Evolutionary conservation across 768 basidiomycete genomes (phyloP), one percentile per base, ranked within the genome.

Genomic region (Baorangia bicolor): DNA sequence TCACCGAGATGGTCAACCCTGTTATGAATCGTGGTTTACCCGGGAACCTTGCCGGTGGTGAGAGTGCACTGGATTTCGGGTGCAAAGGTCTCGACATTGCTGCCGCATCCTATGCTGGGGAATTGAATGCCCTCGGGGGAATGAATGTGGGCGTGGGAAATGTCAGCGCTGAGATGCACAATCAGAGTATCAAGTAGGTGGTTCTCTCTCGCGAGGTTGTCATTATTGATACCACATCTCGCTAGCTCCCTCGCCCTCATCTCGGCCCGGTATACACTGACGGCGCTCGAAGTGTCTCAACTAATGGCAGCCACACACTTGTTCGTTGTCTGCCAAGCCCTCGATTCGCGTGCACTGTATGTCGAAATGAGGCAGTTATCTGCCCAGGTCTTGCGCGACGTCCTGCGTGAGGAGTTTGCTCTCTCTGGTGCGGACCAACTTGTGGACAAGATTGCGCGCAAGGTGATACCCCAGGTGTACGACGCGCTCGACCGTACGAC

Each of bases 91-190:
- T 93, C 35, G 92, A 94, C 61, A 94, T 94, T 57, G 88, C 86
- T 40, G 79, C 83, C 6, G 91, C 92, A 10, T 86, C 92, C 0
- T 94, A 94, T 67, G 81, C 86, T 3, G 78, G 86, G 43, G 92
- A 94, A 71, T 81, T 94, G 31, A 92, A 91, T 28, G 86, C 81
- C 65, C 80, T 93, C 25, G 92, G 69, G 5, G 69, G 69, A 14
- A 90, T 83, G 74, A 91, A 92, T 0, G 91, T 94, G 12, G 88
- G 87, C 3, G 90, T 90, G 0, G 87, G 89, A 61, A 84, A 92
- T 46, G 90, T 94, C 64, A 88, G 87, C 2, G 92, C 92, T 1
- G 92, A 94, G 73, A 91, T 93, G 88, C 90, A 92, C 67, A 94
- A 94, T 62, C 92, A 94, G 70, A 88, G 92, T 41, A 82, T 94